A percentile compares a stretch with the other conserved stretches of the same genome.
These are phyloP conservation scores for Russula dissimulans DNA, from an alignment of 768 basidiomycete species.

Conservation along the genomic window DNA sequence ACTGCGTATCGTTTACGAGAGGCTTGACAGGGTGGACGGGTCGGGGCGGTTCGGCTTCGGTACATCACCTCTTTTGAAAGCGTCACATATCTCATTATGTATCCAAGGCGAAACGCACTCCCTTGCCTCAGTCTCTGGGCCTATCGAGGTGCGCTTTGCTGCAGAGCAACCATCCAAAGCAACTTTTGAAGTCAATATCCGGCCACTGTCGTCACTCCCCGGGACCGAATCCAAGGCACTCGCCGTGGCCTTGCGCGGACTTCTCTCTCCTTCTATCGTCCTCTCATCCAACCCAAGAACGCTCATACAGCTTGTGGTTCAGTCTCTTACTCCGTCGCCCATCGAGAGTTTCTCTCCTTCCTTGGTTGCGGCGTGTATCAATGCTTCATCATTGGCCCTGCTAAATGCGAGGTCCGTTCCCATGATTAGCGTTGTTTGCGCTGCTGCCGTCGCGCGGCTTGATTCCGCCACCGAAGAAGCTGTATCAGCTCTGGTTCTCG, in stretches of 20 bases:
- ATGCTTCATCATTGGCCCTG: slow-evolving; percentile 60
- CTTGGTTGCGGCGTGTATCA: slow-evolving; percentile 57
- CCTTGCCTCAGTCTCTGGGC: slow-evolving; percentile 69
- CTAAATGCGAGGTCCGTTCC: slow-evolving; percentile 62
- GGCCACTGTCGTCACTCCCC: slow-evolving; percentile 61
- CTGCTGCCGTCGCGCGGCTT: slow-evolving; percentile 46
- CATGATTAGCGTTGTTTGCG: slow-evolving; percentile 67
- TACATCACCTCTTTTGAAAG: slow-evolving; percentile 21
- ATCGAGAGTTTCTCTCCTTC: neutral
- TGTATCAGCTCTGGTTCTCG: slow-evolving; percentile 35
- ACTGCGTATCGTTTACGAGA: slow-evolving; percentile 43
- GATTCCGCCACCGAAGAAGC: slow-evolving; percentile 14
- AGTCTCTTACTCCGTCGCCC: slow-evolving; percentile 37
- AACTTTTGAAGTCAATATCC: slow-evolving; percentile 63
- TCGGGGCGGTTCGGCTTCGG: slow-evolving; percentile 67
- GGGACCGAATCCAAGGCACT: slow-evolving; percentile 60
- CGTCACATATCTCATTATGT: slow-evolving; percentile 6
- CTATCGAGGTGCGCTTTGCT: slow-evolving; percentile 64
- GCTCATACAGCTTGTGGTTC: slow-evolving; percentile 69
- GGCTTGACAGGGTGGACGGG: slow-evolving; percentile 63
- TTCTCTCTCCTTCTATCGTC: slow-evolving; percentile 54
- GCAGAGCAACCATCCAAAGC: slow-evolving; percentile 64
- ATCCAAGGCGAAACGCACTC: slow-evolving; percentile 33
- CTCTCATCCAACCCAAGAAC: slow-evolving; percentile 61
- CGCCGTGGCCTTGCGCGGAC: slow-evolving; percentile 42